A percentile compares a stretch with the other conserved stretches of the same genome.
phyloP scores from a whole-genome alignment of 305 asterid species.

The Fraxinus paxiana region DNA sequence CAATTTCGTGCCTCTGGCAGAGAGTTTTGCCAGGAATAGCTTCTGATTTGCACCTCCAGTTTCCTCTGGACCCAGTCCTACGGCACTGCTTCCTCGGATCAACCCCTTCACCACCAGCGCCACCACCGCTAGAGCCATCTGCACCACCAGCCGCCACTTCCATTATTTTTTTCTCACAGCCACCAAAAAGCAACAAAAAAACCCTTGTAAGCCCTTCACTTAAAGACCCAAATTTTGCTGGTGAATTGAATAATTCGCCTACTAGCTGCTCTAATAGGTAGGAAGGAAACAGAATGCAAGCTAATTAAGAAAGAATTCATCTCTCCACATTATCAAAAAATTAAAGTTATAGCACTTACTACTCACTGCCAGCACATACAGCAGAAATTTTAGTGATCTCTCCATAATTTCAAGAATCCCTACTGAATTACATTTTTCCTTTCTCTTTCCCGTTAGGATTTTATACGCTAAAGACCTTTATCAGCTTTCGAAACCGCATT shows the following conservation, averaged over 20 bases:
- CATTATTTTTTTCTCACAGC: conserved; percentile 14
- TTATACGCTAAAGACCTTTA: background rate
- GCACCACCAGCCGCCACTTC: conserved; percentile 17
- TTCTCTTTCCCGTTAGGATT: background rate
- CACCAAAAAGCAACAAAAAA: conserved; percentile 2
- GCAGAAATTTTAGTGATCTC: conserved; percentile 4
- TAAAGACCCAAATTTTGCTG: background rate
- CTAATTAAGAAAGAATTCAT: background rate
- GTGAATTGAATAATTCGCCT: conserved; percentile 14
- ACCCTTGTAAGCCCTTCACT: conserved; percentile 11
- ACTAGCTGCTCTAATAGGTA: background rate
- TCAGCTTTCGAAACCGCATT: conserved; percentile 5
- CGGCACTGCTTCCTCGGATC: conserved; percentile 31
- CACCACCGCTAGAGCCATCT: background rate
- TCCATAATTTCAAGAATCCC: background rate
- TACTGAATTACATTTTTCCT: background rate
- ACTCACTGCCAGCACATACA: conserved; percentile 5
- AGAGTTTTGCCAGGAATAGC: conserved; percentile 33
- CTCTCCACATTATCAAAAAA: background rate
- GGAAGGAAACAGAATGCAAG: conserved; percentile 21
- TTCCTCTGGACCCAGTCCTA: conserved; percentile 23
- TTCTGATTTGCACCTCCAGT: conserved; percentile 39
- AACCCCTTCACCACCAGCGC: conserved; percentile 18
- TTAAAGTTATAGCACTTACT: background rate
- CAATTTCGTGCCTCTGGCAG: conserved; percentile 36